phyloP scores from a whole-genome alignment of 2,329 filamentous ascomycete species.

The Aspergillus spinulosporus region DNA sequence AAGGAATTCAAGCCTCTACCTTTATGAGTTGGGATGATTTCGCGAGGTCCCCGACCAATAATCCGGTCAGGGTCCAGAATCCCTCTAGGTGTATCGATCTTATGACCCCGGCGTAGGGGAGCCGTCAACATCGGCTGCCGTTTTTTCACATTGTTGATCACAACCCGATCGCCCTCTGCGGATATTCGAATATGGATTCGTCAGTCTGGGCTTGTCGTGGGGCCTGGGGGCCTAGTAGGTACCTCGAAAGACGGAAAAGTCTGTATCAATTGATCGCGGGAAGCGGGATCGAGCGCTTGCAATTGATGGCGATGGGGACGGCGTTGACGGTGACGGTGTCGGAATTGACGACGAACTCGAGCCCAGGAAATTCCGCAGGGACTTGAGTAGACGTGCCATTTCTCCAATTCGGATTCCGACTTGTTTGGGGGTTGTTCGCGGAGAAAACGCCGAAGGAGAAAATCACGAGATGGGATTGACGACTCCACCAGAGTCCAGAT shows the following conservation, averaged over 20 bases:
- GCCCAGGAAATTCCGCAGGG: conserved; percentile 34
- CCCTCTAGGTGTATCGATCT: conserved; percentile 38
- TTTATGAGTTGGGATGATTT: conserved; percentile 58
- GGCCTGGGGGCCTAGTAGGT: conserved; percentile 20
- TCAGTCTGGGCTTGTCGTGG: neutral
- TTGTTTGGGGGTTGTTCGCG: neutral
- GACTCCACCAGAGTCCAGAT: conserved; percentile 11
- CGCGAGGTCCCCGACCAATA: conserved; percentile 63
- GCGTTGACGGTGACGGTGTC: conserved; percentile 9
- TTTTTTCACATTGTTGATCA: conserved; percentile 33
- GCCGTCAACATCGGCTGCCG: conserved; percentile 44
- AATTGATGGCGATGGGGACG: conserved; percentile 15
- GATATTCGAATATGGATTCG: neutral
- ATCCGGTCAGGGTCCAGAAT: conserved; percentile 54
- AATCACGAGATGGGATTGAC: conserved; percentile 1
- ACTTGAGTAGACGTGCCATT: conserved; percentile 40
- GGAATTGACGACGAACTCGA: conserved; percentile 10
- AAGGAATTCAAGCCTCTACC: conserved; percentile 32
- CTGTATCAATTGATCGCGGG: conserved; percentile 35
- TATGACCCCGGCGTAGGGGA: conserved; percentile 41
- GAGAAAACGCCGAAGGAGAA: conserved; percentile 6
- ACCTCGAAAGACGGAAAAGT: conserved; percentile 44
- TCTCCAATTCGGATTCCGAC: neutral
- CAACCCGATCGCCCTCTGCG: conserved; percentile 47
- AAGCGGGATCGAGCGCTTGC: conserved; percentile 15